phyloP scores from a whole-genome alignment of 768 basidiomycete species.

The Termitomyces sp. region DNA sequence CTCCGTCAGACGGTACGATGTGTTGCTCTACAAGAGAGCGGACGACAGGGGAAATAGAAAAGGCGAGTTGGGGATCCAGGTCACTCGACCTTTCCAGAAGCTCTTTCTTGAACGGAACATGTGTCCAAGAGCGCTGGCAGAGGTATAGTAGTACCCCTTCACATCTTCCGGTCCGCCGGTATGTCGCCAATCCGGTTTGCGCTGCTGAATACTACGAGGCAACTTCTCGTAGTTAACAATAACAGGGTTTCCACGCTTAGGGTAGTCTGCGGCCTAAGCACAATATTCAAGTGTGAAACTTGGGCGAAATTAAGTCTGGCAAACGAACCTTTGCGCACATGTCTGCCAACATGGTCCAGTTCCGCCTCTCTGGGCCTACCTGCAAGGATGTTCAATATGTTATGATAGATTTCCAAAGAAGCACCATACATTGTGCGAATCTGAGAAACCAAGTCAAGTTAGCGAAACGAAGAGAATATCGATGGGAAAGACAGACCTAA shows the following conservation, averaged over 20 bases:
- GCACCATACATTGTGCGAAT: background rate
- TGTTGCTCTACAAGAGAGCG: background rate
- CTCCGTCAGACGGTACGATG: background rate
- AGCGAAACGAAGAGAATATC: background rate
- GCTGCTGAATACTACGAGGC: background rate
- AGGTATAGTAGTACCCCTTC: background rate
- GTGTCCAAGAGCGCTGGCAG: background rate
- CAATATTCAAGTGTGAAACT: background rate
- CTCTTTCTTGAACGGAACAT: background rate
- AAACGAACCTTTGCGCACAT: background rate
- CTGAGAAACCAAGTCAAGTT: background rate
- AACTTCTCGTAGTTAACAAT: background rate
- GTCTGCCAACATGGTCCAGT: background rate
- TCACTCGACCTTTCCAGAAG: background rate
- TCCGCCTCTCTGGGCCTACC: background rate
- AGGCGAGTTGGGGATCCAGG: background rate
- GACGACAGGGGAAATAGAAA: background rate
- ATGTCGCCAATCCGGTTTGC: background rate
- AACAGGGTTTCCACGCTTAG: background rate
- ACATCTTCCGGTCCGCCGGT: background rate
- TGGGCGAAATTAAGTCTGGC: too few relatives aligned
- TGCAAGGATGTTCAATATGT: background rate
- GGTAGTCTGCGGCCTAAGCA: background rate
- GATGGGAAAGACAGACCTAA: background rate
- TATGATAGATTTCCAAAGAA: background rate